Conservation (phyloP, 225 moss, liverwort and hornwort species). For the Ulota crispa region DNA sequence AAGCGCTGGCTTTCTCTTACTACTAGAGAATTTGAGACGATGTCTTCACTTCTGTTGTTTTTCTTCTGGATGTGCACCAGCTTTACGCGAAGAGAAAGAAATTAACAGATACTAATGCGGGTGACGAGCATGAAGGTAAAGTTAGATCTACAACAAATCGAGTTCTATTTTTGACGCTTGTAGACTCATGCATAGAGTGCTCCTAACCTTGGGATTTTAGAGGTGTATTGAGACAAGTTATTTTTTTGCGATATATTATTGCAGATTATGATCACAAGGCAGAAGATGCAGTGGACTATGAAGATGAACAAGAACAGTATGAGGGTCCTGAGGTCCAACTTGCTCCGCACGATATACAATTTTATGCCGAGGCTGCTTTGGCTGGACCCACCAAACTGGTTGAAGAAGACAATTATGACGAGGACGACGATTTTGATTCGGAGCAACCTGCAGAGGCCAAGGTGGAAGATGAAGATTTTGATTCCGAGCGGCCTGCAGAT, state of each 20-base stretch:
- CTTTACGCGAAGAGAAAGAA: constrained; percentile 81
- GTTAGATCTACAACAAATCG: neutral
- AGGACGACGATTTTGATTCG: constrained; percentile 70
- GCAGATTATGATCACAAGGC: constrained; percentile 93
- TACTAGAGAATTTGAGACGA: neutral
- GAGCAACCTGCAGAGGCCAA: constrained; percentile 38
- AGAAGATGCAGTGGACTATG: constrained; percentile 96
- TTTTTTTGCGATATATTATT: constrained; percentile 14
- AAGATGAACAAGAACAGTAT: constrained; percentile 95
- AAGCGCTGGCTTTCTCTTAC: neutral
- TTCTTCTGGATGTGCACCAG: constrained; percentile 50
- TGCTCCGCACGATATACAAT: constrained; percentile 70
- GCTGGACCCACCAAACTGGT: constrained; percentile 60
- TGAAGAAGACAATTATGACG: constrained; percentile 96
- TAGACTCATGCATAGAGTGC: constrained; percentile 3
- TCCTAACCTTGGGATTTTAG: neutral
- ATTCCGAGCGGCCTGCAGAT: constrained; percentile 42
- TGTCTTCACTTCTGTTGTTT: neutral
- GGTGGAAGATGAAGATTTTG: constrained; percentile 65
- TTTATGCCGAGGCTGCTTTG: constrained; percentile 91
- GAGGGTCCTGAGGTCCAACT: constrained; percentile 92
- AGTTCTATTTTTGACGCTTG: neutral
- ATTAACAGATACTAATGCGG: constrained; percentile 33
- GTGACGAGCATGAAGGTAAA: constrained; percentile 85
- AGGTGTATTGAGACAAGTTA: neutral